Evolutionary conservation across 495 filamentous ascomycete genomes (phyloP).

Genomic region (Cercophora scortea): DNA sequence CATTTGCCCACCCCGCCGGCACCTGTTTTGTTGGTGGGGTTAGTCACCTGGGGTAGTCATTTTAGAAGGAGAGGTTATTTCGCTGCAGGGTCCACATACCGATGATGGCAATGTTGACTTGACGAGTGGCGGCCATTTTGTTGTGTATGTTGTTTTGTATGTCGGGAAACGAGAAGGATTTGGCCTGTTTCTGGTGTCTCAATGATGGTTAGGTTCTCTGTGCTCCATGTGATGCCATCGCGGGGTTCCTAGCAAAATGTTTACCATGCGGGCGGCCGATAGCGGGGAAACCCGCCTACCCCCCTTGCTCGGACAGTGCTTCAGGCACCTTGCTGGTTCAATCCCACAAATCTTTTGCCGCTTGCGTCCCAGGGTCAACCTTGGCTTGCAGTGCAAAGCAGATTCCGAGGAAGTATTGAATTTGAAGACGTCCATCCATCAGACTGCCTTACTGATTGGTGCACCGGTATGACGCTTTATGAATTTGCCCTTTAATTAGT

Average conservation of each 20-base stretch:
- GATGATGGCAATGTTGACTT: constrained; percentile 26
- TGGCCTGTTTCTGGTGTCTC: not conserved
- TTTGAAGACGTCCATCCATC: too few relatives aligned
- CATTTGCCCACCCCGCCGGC: constrained; percentile 87
- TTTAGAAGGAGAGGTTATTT: too few relatives aligned
- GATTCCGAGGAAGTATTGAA: too few relatives aligned
- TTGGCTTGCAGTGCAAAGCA: too few relatives aligned
- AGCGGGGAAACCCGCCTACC: not conserved
- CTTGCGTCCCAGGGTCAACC: too few relatives aligned
- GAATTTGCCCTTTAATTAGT: too few relatives aligned
- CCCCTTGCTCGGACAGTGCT: too few relatives aligned
- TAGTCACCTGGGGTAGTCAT: not conserved
- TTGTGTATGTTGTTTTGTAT: not conserved
- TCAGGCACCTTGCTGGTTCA: too few relatives aligned
- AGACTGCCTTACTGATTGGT: too few relatives aligned
- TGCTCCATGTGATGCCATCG: not conserved
- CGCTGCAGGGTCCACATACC: constrained; percentile 11
- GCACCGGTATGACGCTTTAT: too few relatives aligned
- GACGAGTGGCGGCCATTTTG: constrained; percentile 19
- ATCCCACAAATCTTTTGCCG: too few relatives aligned
- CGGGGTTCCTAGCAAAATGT: not conserved
- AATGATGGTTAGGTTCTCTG: not conserved
- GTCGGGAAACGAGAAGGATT: not conserved
- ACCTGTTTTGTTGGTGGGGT: constrained; percentile 43
- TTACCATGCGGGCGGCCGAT: constrained; percentile 1